Base-by-base conservation (phyloP, 2,329 filamentous ascomycete genomes). In the Aspergillus piperis region DNA sequence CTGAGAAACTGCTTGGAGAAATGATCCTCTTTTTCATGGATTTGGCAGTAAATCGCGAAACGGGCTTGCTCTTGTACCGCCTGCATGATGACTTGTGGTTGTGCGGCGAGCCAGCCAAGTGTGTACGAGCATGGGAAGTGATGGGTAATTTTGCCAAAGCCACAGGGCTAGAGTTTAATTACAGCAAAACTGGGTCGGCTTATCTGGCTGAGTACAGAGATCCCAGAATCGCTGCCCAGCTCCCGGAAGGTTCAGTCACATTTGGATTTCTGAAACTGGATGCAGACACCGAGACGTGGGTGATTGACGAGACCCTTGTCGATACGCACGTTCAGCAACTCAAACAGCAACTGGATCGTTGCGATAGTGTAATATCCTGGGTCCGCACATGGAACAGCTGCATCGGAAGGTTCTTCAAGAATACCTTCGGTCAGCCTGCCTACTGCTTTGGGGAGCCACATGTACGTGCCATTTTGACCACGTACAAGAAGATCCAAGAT, bases 351-450 rank as follows among this genome's bases (percentile, higher is more conserved):
- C 72, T 81, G 0, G 63, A 70, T 1, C 69, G 70, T 5, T 80
- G 79, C 32, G 77, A 80, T 52, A 84, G 80, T 57, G 72, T 86
- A 5, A 80, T 86, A 53, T 76, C 79, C 15, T 85, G 81, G 77
- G 78, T 85, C 3, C 79, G 83, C 61, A 82, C 81, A 0, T 85
- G 82, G 78, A 85, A 85, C 65, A 82, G 76, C 47, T 84, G 83
- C 65, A 78, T 80, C 32, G 76, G 74, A 2, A 75, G 78, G 7
- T 85, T 84, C 68, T 83, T 85, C 70, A 73, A 74, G 19, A 78
- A 75, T 58, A 84, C 83, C 58, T 84, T 85, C 56, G 82, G 80
- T 3, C 76, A 79, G 59, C 77, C 82, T 1, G 78, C 81, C 11
- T 78, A 80, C 48, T 83, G 80, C 64, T 82, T 83, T 59, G 81